These are phyloP conservation scores for Boehmeria nivea DNA, from an alignment of 306 rosid genomes.

Conservation along the genomic window DNA sequence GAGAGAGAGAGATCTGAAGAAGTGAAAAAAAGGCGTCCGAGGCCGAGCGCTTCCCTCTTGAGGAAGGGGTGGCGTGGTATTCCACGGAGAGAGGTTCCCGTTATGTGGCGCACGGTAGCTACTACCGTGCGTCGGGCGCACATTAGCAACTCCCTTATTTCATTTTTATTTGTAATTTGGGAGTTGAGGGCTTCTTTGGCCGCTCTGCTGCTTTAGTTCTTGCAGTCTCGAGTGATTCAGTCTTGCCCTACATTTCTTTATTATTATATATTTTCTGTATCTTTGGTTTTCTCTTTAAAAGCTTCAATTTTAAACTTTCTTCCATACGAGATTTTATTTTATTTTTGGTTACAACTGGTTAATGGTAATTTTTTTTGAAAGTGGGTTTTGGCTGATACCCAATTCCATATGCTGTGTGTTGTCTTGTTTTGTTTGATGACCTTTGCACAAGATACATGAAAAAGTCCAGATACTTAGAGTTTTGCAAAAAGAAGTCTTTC, in stretches of 20 bases:
- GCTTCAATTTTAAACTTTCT: no score
- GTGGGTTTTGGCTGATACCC: no score
- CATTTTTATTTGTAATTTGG: no score
- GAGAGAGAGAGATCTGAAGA: not conserved
- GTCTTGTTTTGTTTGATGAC: no score
- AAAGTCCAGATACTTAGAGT: no score
- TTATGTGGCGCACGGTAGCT: conserved; percentile 33
- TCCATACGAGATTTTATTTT: no score
- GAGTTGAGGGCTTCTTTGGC: conserved; percentile 27
- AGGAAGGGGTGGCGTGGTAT: conserved; percentile 52
- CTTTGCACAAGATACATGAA: no score
- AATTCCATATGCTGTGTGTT: no score
- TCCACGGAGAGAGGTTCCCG: conserved; percentile 42
- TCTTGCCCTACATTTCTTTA: conserved; percentile 31
- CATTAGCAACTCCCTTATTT: conserved; percentile 18
- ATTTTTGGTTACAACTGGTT: no score
- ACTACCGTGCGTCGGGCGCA: conserved; percentile 31
- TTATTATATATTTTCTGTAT: no score
- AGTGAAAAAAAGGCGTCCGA: conserved; percentile 19
- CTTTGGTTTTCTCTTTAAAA: not conserved
- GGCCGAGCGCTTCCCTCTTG: conserved; percentile 50
- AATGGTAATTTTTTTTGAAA: no score
- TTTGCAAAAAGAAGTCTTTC: no score
- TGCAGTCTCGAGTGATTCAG: conserved; percentile 25
- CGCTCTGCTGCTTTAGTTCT: conserved; percentile 24